phyloP scores from a whole-genome alignment of 306 rosid species.

The Sophora flavescens region DNA sequence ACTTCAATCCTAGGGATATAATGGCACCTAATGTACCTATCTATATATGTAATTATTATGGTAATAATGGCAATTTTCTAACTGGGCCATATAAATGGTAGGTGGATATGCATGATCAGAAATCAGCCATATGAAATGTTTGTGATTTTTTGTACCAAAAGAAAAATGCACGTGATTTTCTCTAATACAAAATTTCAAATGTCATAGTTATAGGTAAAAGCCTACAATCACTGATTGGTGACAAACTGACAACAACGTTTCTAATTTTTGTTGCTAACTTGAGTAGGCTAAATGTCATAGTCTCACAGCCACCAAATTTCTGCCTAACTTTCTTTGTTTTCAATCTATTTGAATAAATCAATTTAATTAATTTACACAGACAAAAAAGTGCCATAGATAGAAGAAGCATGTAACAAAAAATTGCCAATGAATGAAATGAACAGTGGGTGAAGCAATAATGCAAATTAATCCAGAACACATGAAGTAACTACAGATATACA shows the following conservation, averaged over 20 bases:
- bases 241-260: slow-evolving; percentile 45
- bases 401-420: background rate
- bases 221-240: slow-evolving; percentile 32
- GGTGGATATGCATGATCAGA: slow-evolving; percentile 45
- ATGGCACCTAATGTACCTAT: background rate
- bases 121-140: slow-evolving; percentile 22
- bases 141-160: background rate
- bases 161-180: no score
- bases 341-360: background rate
- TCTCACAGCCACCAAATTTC: slow-evolving; percentile 33
- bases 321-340: slow-evolving; percentile 39
- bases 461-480: slow-evolving; percentile 22
- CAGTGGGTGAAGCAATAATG: background rate
- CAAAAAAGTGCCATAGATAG: background rate
- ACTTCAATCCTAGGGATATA: background rate
- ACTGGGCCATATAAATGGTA: slow-evolving; percentile 36
- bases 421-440: slow-evolving; percentile 19
- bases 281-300: slow-evolving; percentile 29
- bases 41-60: background rate
- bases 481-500: background rate
- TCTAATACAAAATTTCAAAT: background rate
- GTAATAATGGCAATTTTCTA: slow-evolving; percentile 1
- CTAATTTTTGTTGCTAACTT: slow-evolving; percentile 41
- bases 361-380: background rate
- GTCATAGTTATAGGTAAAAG: slow-evolving; percentile 45